Percentiles rank a stretch among this genome's conserved stretches.
Conservation (phyloP, 805 yeast species). For the Lipomyces yamanashiensis region DNA sequence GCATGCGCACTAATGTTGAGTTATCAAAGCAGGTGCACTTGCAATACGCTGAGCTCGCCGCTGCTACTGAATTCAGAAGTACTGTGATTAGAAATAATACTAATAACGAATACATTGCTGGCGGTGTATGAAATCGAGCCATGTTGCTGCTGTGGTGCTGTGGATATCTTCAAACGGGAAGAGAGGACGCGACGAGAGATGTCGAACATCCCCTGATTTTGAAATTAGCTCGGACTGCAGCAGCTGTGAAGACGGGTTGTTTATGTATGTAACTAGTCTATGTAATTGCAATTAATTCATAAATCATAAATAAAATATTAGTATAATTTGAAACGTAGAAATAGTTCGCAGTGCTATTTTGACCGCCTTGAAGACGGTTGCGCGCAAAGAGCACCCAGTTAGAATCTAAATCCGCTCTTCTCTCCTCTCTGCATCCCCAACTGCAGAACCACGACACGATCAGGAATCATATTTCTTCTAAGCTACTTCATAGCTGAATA, state of each 20-base stretch:
- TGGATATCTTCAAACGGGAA: no score
- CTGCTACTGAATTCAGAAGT: background rate
- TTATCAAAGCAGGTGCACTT: constrained; percentile 35
- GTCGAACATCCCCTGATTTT: no score
- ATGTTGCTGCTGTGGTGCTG: background rate
- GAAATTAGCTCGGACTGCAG: background rate
- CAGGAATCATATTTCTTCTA: background rate
- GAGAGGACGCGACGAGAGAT: no score
- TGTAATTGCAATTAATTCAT: no score
- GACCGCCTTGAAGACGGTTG: no score
- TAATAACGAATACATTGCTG: background rate
- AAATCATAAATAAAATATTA: no score
- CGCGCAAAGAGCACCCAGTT: no score
- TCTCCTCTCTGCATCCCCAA: no score
- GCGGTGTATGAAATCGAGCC: background rate
- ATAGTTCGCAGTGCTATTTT: no score
- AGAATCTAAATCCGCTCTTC: no score
- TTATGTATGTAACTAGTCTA: no score
- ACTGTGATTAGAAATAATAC: background rate
- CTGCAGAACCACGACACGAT: background rate
- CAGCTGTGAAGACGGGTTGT: background rate
- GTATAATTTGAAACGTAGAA: no score
- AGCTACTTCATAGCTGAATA: background rate
- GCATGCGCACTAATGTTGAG: constrained; percentile 31
- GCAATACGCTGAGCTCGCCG: constrained; percentile 30